Conservation (phyloP, 2,329 filamentous ascomycete genomes). For the Pyrenophora teres region DNA sequence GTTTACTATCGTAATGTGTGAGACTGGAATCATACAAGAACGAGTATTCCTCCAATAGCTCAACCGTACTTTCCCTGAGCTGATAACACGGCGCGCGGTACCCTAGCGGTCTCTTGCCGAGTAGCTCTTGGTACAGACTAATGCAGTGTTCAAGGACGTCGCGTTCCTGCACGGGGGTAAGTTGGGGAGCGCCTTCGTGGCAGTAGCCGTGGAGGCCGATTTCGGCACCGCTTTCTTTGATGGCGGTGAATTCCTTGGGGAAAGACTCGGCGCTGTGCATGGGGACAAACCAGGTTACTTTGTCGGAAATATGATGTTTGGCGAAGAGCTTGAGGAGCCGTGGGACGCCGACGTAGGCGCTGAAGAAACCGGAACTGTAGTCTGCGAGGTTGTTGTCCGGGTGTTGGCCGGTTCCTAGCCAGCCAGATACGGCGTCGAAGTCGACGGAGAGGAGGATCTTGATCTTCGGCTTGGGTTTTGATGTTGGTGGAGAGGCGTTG, state of each 20-base stretch:
- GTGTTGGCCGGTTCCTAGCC: slow-evolving; percentile 61
- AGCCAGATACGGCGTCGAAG: slow-evolving; percentile 65
- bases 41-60: slow-evolving; percentile 54
- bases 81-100: slow-evolving; percentile 60
- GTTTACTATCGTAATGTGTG: slow-evolving; percentile 56
- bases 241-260: slow-evolving; percentile 55
- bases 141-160: slow-evolving; percentile 58
- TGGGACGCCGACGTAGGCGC: slow-evolving; percentile 61
- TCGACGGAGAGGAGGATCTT: slow-evolving; percentile 54
- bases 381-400: slow-evolving; percentile 61
- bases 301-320: slow-evolving; percentile 56
- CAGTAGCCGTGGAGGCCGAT: slow-evolving; percentile 58
- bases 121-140: slow-evolving; percentile 49
- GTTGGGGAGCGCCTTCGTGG: slow-evolving; percentile 54
- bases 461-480: slow-evolving; percentile 38
- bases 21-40: slow-evolving; percentile 60
- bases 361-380: slow-evolving; percentile 61
- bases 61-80: slow-evolving; percentile 55
- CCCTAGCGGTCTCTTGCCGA: slow-evolving; percentile 54
- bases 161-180: slow-evolving; percentile 56
- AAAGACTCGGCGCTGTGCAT: slow-evolving; percentile 65
- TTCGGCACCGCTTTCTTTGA: slow-evolving; percentile 59
- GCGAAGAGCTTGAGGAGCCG: slow-evolving; percentile 60
- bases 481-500: not conserved
- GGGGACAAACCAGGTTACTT: slow-evolving; percentile 65